Evolutionary conservation across 1,284 basidiomycete species (phyloP).

Genomic region (Cystobasidium slooffiae): DNA sequence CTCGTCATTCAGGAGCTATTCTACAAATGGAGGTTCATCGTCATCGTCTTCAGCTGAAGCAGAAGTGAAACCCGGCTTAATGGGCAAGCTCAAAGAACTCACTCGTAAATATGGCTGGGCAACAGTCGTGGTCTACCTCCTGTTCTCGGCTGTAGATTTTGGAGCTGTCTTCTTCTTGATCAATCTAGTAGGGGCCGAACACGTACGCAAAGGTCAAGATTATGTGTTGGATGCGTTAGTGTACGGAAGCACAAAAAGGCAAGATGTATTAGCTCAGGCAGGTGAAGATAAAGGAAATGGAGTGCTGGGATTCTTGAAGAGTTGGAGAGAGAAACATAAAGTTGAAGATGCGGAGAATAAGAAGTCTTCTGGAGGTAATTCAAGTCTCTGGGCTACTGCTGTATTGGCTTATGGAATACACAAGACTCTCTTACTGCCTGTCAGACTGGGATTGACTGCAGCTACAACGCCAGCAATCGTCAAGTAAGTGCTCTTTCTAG

Average conservation of each 20-base stretch:
- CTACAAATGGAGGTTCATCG: constrained; percentile 1
- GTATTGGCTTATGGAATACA: constrained; percentile 93
- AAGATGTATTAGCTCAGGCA: constrained; percentile 18
- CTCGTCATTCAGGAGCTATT: constrained; percentile 2
- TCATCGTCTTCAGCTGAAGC: neutral
- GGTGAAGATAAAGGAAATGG: constrained; percentile 64
- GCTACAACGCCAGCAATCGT: constrained; percentile 70
- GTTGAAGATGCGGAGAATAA: constrained; percentile 22
- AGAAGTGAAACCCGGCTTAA: constrained; percentile 11
- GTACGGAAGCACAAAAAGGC: constrained; percentile 49
- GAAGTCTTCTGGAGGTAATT: constrained; percentile 17
- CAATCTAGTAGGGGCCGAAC: constrained; percentile 85
- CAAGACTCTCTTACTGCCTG: constrained; percentile 90
- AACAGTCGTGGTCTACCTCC: constrained; percentile 78
- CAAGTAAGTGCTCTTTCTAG: constrained; percentile 17
- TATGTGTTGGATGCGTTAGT: constrained; percentile 59
- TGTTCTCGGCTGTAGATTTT: constrained; percentile 42
- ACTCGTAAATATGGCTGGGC: constrained; percentile 93
- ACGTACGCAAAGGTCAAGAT: constrained; percentile 72
- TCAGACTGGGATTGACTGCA: constrained; percentile 86
- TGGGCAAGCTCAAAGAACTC: constrained; percentile 72
- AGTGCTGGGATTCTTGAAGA: constrained; percentile 40
- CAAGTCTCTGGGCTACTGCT: constrained; percentile 66
- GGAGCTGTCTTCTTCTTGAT: constrained; percentile 60
- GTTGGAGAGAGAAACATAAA: constrained; percentile 39